phyloP scores from a whole-genome alignment of 1,284 basidiomycete genomes.

The Xanthoconium separans region DNA sequence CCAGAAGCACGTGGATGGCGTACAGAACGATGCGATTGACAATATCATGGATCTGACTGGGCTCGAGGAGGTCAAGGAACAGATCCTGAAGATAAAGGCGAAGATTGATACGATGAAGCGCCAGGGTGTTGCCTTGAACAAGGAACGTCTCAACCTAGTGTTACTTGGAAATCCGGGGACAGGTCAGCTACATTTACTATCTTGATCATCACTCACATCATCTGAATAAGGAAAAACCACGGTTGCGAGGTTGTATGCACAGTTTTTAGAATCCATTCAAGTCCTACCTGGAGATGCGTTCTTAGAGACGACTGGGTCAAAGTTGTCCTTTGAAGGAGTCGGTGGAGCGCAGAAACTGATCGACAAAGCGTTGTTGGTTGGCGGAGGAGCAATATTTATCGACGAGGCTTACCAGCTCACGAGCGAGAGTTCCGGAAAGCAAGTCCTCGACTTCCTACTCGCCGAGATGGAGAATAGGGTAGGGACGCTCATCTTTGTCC shows the following conservation, averaged over 20 bases:
- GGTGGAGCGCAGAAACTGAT: slow-evolving; percentile 45
- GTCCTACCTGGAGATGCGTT: slow-evolving; percentile 53
- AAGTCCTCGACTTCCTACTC: slow-evolving; percentile 62
- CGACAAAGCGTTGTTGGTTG: slow-evolving; percentile 43
- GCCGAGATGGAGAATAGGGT: slow-evolving; percentile 70
- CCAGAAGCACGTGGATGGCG: slow-evolving; percentile 47
- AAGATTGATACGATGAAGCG: slow-evolving; percentile 48
- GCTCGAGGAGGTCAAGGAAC: slow-evolving; percentile 51
- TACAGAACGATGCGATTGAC: slow-evolving; percentile 45
- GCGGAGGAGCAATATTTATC: slow-evolving; percentile 62
- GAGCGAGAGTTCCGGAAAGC: slow-evolving; percentile 41
- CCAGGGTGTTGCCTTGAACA: slow-evolving; percentile 42
- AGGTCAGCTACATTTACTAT: slow-evolving; percentile 33
- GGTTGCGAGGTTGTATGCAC: slow-evolving; percentile 61
- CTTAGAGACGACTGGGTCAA: slow-evolving; percentile 59
- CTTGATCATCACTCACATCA: background rate
- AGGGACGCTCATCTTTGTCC: slow-evolving; percentile 60
- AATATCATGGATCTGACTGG: slow-evolving; percentile 57
- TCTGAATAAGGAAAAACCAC: slow-evolving; percentile 60
- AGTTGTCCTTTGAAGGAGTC: slow-evolving; percentile 55
- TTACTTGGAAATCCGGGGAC: slow-evolving; percentile 61
- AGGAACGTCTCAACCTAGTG: slow-evolving; percentile 52
- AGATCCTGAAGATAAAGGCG: slow-evolving; percentile 48
- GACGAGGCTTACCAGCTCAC: slow-evolving; percentile 68
- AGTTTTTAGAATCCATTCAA: slow-evolving; percentile 53